Conservation (phyloP, 352 stramenopile species). For the Pythium dissimile region DNA sequence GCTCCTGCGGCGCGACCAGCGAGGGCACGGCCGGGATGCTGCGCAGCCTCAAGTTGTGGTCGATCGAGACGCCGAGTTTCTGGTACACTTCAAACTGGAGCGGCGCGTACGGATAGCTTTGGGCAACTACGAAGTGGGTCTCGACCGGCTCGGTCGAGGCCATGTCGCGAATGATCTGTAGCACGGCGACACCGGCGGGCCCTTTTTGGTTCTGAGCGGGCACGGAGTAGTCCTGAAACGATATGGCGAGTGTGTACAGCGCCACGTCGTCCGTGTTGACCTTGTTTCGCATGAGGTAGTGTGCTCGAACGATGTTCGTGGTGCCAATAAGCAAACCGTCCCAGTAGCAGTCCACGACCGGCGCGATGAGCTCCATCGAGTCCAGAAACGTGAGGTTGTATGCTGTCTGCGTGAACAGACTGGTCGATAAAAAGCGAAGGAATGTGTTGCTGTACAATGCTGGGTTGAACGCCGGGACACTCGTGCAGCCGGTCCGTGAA, state of each 20-base stretch:
- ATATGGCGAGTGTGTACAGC: constrained; percentile 9
- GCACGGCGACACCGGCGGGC: background rate
- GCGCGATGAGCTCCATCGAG: constrained; percentile 34
- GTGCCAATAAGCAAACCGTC: constrained; percentile 10
- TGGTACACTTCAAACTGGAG: constrained; percentile 8
- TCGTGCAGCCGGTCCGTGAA: constrained; percentile 16
- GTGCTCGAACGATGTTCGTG: background rate
- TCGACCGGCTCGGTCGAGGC: background rate
- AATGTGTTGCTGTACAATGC: constrained; percentile 29
- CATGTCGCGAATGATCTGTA: constrained; percentile 19
- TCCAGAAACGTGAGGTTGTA: constrained; percentile 31
- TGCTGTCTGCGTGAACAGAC: constrained; percentile 17
- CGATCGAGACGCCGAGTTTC: background rate
- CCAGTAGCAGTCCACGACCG: constrained; percentile 41
- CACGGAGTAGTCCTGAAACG: constrained; percentile 19
- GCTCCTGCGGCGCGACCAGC: background rate
- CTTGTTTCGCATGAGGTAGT: constrained; percentile 14
- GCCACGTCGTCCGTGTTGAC: background rate
- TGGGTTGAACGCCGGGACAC: background rate
- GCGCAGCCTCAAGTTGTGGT: constrained; percentile 13
- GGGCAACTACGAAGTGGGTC: background rate
- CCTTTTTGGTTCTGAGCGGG: background rate
- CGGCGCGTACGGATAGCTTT: constrained; percentile 14
- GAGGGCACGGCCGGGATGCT: background rate
- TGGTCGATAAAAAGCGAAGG: constrained; percentile 22